Base-by-base conservation (phyloP, 1,139 yeast genomes). In the Debaryomyces sp. region DNA sequence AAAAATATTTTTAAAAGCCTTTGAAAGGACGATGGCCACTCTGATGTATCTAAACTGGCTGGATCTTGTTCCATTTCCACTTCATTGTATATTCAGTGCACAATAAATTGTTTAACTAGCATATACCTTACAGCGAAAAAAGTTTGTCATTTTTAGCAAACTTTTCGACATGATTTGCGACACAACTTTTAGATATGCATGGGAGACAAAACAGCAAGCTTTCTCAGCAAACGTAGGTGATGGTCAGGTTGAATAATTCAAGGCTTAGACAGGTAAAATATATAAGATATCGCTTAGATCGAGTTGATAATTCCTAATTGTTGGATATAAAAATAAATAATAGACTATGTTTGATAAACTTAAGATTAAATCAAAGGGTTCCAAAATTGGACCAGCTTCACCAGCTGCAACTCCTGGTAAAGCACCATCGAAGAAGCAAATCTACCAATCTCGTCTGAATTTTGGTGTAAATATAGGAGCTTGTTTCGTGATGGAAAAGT, bases 401-500 rank as follows among this genome's bases (percentile, higher is more conserved):
- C 68, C 72, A 2, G 68, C 70, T 2, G 68, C 63, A 7, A 52
- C 59, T 39, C 55, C 68, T 4, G 73, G 73, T 33, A 48, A 63
- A 40, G 55, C 60, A 4, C 85, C 88, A 0, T 61, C 77, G 18
- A 66, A 67, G 49, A 71, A 72, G 43, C 81, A 85, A 46, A 80
- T 90, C 27, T 84, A 78, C 62, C 89, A 83, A 58, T 72, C 79
- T 42, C 75, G 98, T 50, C 75, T 71, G 54, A 89, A 89, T 61
- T 83, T 80, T 60, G 99, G 98, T 10, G 96, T 90, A 33, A 92
- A 92, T 64, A 68, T 94, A 39, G 98, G 99, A 1, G 81, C 94
- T 0, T 71, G 89, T 59, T 92, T 92, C 63, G 86, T 91, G 1
- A 76, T 84, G 47, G 99, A 94, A 61, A 84, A 83, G 57, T 87